Evolutionary conservation across 768 basidiomycete species (phyloP), one percentile per base, ranked within the genome.

Genomic region (Naganishia friedmannii): DNA sequence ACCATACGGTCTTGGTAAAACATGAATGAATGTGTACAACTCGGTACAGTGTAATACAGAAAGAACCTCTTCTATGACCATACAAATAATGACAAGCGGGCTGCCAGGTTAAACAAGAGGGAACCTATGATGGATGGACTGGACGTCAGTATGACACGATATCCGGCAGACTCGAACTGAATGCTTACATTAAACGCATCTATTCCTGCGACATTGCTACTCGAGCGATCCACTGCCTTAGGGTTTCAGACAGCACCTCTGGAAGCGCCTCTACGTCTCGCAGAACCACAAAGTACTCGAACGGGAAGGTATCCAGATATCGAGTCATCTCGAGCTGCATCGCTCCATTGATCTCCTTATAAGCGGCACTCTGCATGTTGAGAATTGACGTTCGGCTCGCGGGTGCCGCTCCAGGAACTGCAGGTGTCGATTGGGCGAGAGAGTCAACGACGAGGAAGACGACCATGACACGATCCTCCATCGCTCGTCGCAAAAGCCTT

Each of bases 371-470:
- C 72, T 93, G 91, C 89, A 97, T 94, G 7, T 90, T 87, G 69
- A 99, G 83, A 74, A 99, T 96, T 9, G 95, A 96, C 68, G 87
- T 87, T n/a, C 75, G 70, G 3, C 66, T 53, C 7, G 69, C 67
- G 3, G 71, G 60, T 15, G 68, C 72, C 15, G 73, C 68, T 21
- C 54, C 66, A 19, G 70, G 56, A 15, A 34, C 39, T 17, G 70
- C 54, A 21, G 71, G 51, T 1, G 72, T 46, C 8, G 72, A 26
- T 19, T 84, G 72, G 12, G 74, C 68, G 29, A 97, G 85, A 3
- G 93, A 92, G 80, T 99, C 96, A 70, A 98, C 84, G 69, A 98
- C 87, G 80, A 99, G 87, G 84, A 99, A 99, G 66, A 97, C 94
- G 65, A 99, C 86, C 90, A 98, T 89, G 75, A 98, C 88, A 32